Evolutionary conservation across 805 yeast species (phyloP).

Genomic region (Yamadazyma phyllophila): DNA sequence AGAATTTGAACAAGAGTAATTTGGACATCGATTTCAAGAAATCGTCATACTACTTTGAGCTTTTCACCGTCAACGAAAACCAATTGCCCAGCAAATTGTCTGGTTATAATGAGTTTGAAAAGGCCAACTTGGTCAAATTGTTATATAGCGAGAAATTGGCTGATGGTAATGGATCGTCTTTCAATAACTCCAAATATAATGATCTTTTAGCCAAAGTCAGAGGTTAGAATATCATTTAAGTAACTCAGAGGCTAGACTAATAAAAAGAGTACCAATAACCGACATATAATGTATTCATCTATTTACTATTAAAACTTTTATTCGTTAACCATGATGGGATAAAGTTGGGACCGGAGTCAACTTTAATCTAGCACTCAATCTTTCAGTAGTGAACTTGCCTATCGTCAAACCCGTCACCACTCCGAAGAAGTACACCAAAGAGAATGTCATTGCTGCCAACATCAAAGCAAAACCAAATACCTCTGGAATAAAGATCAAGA

Average conservation of each 20-base stretch:
- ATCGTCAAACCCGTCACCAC: conserved; percentile 66
- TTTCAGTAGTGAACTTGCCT: conserved; percentile 68
- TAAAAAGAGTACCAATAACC: no score
- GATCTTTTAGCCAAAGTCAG: conserved; percentile 31
- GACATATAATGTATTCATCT: neutral
- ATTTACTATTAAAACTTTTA: neutral
- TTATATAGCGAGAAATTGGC: conserved; percentile 47
- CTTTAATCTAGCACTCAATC: conserved; percentile 42
- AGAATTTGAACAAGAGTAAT: conserved; percentile 53
- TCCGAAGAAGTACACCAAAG: conserved; percentile 68
- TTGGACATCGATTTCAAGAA: conserved; percentile 50
- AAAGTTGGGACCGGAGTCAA: conserved; percentile 12
- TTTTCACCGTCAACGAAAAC: conserved; percentile 50
- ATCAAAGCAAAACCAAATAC: conserved; percentile 69
- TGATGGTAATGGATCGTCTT: conserved; percentile 35
- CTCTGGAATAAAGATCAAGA: conserved; percentile 58
- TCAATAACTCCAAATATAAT: conserved; percentile 36
- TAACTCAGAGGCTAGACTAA: no score
- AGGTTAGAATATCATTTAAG: conserved; percentile 7
- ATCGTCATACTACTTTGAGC: conserved; percentile 55
- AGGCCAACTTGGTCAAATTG: conserved; percentile 51
- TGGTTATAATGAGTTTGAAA: conserved; percentile 42
- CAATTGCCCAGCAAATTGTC: conserved; percentile 29
- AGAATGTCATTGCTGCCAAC: conserved; percentile 76
- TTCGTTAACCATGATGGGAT: conserved; percentile 7